A percentile compares a stretch with the other conserved stretches of the same genome.
phyloP scores from a whole-genome alignment of 352 stramenopile genomes.

The Phytophthora ohioensis region DNA sequence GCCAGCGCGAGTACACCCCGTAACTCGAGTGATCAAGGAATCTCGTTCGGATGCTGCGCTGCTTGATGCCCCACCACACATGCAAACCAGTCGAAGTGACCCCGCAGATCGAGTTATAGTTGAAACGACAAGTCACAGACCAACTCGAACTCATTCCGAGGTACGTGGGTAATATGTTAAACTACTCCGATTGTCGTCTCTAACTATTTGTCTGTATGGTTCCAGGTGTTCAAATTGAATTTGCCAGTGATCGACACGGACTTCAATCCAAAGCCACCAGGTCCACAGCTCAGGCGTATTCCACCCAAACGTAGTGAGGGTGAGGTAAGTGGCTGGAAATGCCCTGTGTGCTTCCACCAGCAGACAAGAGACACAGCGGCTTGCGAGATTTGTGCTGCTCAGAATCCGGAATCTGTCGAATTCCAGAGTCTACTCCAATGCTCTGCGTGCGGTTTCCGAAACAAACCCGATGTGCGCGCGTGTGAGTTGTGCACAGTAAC shows the following conservation, averaged over 20 bases:
- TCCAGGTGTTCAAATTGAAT: slow-evolving; percentile 37
- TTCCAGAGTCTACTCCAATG: slow-evolving; percentile 68
- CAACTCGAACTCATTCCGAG: slow-evolving; percentile 21
- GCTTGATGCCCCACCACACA: background rate
- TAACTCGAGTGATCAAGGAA: slow-evolving; percentile 12
- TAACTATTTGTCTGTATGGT: slow-evolving; percentile 16
- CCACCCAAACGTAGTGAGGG: slow-evolving; percentile 18
- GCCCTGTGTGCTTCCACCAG: slow-evolving; percentile 74
- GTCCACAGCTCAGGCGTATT: slow-evolving; percentile 10
- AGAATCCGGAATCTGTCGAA: slow-evolving; percentile 67
- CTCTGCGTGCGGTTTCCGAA: slow-evolving; percentile 70
- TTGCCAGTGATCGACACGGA: slow-evolving; percentile 40
- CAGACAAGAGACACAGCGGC: slow-evolving; percentile 54
- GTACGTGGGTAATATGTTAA: slow-evolving; percentile 19
- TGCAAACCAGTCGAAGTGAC: slow-evolving; percentile 3
- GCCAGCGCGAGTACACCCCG: slow-evolving; percentile 16
- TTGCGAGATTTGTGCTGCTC: slow-evolving; percentile 81
- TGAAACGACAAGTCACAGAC: slow-evolving; percentile 6
- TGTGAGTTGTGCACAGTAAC: slow-evolving; percentile 73
- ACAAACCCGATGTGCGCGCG: slow-evolving; percentile 46
- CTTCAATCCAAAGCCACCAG: slow-evolving; percentile 20
- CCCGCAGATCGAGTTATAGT: slow-evolving; percentile 13
- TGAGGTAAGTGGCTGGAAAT: slow-evolving; percentile 52
- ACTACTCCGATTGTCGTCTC: background rate
- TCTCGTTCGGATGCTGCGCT: background rate